phyloP scores from a whole-genome alignment of 129 eudicot species.

The Calendula officinalis region DNA sequence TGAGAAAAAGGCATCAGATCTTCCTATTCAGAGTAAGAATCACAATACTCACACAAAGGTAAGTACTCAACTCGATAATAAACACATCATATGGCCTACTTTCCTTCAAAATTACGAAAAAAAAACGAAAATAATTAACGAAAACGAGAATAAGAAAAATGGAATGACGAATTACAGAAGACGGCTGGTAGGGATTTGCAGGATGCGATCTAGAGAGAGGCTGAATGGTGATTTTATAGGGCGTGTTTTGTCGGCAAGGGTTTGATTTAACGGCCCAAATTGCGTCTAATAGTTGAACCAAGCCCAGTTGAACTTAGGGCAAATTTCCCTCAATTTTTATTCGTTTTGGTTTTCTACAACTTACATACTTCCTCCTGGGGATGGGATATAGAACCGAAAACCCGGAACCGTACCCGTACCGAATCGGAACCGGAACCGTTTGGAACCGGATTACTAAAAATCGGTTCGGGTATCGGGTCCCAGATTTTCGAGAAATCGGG shows the following conservation, averaged over 20 bases:
- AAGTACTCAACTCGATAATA: slow-evolving; percentile 46
- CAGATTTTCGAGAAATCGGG: no score
- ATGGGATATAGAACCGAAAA: no score
- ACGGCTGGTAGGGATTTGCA: slow-evolving; percentile 22
- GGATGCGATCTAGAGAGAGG: neutral
- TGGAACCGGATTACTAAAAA: no score
- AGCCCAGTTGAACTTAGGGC: neutral
- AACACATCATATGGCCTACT: slow-evolving; percentile 53
- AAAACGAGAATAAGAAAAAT: no score
- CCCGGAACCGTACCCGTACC: no score
- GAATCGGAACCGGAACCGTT: no score
- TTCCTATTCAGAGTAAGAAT: slow-evolving; percentile 67
- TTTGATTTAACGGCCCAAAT: slow-evolving; percentile 1
- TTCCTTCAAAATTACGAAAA: neutral
- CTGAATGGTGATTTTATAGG: slow-evolving; percentile 25
- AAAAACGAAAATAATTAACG: neutral
- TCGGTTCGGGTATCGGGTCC: no score
- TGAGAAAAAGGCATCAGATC: slow-evolving; percentile 65
- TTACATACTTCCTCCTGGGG: no score
- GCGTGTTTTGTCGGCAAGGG: slow-evolving; percentile 15
- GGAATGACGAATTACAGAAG: neutral
- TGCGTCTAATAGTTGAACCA: neutral
- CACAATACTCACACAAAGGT: slow-evolving; percentile 38
- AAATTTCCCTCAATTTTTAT: no score
- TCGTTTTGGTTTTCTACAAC: no score